phyloP scores from a whole-genome alignment of 2,329 filamentous ascomycete genomes.

The Penicillium sclerotigenum region DNA sequence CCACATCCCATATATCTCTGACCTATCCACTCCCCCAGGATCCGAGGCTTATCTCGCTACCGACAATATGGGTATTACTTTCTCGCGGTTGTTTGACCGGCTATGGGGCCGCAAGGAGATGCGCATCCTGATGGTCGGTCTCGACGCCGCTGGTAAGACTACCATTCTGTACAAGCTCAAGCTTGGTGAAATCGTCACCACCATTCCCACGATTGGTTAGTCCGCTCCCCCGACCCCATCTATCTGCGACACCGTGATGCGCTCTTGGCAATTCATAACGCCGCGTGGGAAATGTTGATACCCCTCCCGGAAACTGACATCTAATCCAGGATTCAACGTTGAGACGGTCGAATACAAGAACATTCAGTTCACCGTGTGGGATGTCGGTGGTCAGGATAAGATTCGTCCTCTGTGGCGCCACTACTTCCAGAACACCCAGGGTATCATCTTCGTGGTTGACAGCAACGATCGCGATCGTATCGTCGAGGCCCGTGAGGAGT shows the following conservation, averaged over 20 bases:
- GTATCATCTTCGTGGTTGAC: constrained; percentile 99
- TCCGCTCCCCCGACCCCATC: constrained; percentile 18
- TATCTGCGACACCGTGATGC: neutral
- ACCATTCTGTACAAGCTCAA: constrained; percentile 99
- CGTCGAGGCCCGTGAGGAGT: constrained; percentile 91
- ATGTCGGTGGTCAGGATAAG: constrained; percentile 99
- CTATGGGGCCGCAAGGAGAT: constrained; percentile 99
- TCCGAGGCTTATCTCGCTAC: constrained; percentile 24
- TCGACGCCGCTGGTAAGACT: constrained; percentile 99
- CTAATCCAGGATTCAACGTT: constrained; percentile 86
- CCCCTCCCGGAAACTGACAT: constrained; percentile 3
- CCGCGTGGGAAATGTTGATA: neutral
- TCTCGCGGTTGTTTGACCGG: constrained; percentile 94
- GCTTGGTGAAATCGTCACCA: constrained; percentile 96
- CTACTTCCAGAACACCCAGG: constrained; percentile 99
- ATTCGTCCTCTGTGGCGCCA: constrained; percentile 99
- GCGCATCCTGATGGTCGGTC: constrained; percentile 99
- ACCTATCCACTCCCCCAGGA: constrained; percentile 9
- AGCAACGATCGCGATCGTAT: constrained; percentile 98
- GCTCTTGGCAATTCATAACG: neutral
- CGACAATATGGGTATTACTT: constrained; percentile 88
- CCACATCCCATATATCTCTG: constrained; percentile 11
- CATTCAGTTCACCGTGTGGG: constrained; percentile 99
- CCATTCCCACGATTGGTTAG: constrained; percentile 96
- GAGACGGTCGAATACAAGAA: constrained; percentile 99